These are phyloP conservation scores for Nemania diffusa DNA, from an alignment of 2,329 filamentous ascomycete species.

Conservation along the genomic window DNA sequence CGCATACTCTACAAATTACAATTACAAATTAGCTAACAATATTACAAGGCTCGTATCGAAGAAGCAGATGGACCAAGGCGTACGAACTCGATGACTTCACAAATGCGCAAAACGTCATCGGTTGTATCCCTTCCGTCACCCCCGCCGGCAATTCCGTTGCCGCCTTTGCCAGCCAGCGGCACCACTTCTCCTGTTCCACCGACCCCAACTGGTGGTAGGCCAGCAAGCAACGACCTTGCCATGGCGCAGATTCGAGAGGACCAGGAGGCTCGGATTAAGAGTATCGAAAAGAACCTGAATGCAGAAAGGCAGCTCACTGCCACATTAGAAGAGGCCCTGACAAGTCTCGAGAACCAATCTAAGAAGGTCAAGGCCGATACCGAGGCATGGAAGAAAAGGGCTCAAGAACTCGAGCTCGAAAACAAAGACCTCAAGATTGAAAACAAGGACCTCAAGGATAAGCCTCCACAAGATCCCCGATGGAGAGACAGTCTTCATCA, in stretches of 20 bases:
- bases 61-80: conserved; percentile 59
- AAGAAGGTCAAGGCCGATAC: conserved; percentile 92
- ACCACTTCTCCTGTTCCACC: conserved; percentile 61
- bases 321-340: conserved; percentile 93
- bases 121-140: conserved; percentile 89
- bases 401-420: conserved; percentile 77
- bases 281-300: conserved; percentile 94
- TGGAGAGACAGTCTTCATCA: conserved; percentile 78
- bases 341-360: conserved; percentile 89
- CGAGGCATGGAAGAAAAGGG: conserved; percentile 91
- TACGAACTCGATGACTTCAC: conserved; percentile 70
- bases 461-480: conserved; percentile 64
- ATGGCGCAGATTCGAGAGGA: conserved; percentile 88
- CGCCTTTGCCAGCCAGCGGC: conserved; percentile 78
- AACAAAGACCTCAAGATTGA: conserved; percentile 73
- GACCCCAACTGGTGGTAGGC: conserved; percentile 70
- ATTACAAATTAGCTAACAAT: conserved; percentile 16
- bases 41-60: conserved; percentile 45
- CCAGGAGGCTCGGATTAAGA: conserved; percentile 92
- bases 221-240: conserved; percentile 82
- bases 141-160: conserved; percentile 94
- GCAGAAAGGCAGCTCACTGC: conserved; percentile 97
- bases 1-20: neutral
- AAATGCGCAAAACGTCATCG: conserved; percentile 85
- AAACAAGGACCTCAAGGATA: conserved; percentile 72